Percentiles rank a stretch among this genome's conserved stretches.
Conservation (phyloP, 106 monocot species). For the Xerophyta viscosa region DNA sequence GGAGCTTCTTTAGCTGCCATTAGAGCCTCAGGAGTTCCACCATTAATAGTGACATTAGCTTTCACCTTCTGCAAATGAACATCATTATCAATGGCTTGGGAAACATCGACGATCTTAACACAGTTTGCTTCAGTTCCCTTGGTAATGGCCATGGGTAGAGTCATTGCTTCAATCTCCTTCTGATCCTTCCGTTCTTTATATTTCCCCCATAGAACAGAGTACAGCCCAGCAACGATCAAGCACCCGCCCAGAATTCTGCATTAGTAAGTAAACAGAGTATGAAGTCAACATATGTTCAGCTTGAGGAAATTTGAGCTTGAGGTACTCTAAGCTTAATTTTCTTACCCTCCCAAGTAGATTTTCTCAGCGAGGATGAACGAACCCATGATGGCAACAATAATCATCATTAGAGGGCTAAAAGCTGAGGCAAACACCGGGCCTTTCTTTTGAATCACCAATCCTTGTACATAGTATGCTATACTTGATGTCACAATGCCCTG, state of each 20-base stretch:
- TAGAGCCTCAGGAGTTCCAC: constrained; percentile 11
- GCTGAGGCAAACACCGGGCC: constrained; percentile 55
- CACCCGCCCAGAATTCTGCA: constrained; percentile 65
- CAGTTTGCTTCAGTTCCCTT: constrained; percentile 28
- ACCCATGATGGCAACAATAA: constrained; percentile 52
- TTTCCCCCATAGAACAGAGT: constrained; percentile 83
- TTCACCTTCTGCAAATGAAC: constrained; percentile 33
- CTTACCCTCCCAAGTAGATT: constrained; percentile 50
- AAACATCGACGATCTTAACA: constrained; percentile 10
- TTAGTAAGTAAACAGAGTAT: background rate
- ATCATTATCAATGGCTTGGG: constrained; percentile 13
- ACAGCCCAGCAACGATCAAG: constrained; percentile 65
- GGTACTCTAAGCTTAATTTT: too few relatives aligned
- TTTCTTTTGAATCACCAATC: constrained; percentile 41
- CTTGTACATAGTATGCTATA: constrained; percentile 68
- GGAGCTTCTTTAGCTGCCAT: constrained; percentile 27
- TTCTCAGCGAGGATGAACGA: constrained; percentile 48
- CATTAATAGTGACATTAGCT: constrained; percentile 14
- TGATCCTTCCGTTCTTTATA: constrained; percentile 61
- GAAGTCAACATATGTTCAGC: too few relatives aligned
- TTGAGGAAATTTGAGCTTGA: too few relatives aligned
- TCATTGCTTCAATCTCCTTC: constrained; percentile 21
- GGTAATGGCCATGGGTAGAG: constrained; percentile 26
- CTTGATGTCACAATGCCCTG: constrained; percentile 70
- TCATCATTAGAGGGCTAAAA: constrained; percentile 59